A percentile compares a stretch with the other conserved stretches of the same genome.
Evolutionary conservation across 192 early-diverging fungal species (phyloP).

Genomic region (Umbelopsis sp.): DNA sequence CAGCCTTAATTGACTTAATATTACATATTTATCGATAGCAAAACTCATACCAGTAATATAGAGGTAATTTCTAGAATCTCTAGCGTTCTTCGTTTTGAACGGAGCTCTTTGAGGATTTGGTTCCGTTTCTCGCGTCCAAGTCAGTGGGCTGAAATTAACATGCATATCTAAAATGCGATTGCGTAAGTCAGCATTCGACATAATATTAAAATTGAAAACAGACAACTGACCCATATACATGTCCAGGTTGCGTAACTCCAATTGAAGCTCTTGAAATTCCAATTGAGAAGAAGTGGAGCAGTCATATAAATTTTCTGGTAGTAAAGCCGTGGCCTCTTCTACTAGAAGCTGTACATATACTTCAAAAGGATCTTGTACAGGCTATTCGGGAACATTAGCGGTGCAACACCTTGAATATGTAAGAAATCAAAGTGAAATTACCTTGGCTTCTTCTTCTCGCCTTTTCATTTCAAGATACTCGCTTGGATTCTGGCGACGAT

Average conservation of each 20-base stretch:
- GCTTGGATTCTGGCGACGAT: conserved; percentile 36
- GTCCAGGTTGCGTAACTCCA: conserved; percentile 66
- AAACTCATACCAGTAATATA: conserved; percentile 52
- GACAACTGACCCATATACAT: conserved; percentile 59
- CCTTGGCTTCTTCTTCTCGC: conserved; percentile 57
- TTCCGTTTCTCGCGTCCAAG: conserved; percentile 47
- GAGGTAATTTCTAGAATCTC: conserved; percentile 50
- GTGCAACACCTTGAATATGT: background rate
- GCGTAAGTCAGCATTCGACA: conserved; percentile 9
- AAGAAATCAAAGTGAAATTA: conserved; percentile 5
- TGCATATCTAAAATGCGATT: conserved; percentile 48
- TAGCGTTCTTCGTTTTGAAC: conserved; percentile 33
- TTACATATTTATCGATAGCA: background rate
- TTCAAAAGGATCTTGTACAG: conserved; percentile 55
- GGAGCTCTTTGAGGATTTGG: conserved; percentile 22
- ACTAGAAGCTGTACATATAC: conserved; percentile 51
- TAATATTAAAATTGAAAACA: background rate
- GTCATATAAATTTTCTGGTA: conserved; percentile 66
- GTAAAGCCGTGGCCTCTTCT: conserved; percentile 50
- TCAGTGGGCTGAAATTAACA: conserved; percentile 60
- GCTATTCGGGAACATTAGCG: conserved; percentile 6
- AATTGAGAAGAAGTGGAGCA: conserved; percentile 53
- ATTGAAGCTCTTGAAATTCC: conserved; percentile 63
- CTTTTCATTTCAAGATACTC: conserved; percentile 35
- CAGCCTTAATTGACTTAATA: background rate